Evolutionary conservation across 2,329 filamentous ascomycete genomes (phyloP).

Genomic region (Colletotrichum agaves): DNA sequence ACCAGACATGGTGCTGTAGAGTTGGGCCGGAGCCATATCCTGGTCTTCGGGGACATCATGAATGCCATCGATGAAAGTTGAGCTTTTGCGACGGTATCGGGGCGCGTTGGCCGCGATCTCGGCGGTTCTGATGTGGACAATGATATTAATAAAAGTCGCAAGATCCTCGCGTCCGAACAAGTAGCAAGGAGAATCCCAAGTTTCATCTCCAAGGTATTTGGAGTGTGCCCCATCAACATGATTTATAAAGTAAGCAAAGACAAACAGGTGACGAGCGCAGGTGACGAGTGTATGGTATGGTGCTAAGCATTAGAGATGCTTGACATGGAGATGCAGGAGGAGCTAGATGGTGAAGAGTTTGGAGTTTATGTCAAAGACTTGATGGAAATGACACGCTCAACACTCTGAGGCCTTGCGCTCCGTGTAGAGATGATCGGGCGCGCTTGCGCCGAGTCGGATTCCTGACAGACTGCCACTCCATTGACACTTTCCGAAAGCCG

Average conservation of each 20-base stretch:
- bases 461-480: no score
- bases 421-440: no score
- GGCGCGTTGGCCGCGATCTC: conserved; percentile 92
- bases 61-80: conserved; percentile 96
- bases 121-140: conserved; percentile 71
- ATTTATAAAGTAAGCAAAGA: not conserved
- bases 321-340: no score
- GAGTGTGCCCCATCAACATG: not conserved
- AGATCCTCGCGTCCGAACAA: not conserved
- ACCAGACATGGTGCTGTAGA: conserved; percentile 98
- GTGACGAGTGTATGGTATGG: no score
- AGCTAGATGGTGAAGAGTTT: no score
- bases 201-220: not conserved
- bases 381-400: no score
- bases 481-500: no score
- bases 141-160: conserved; percentile 43
- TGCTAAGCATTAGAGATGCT: no score
- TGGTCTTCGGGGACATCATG: conserved; percentile 88
- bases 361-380: no score
- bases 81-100: conserved; percentile 90
- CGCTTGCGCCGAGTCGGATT: no score
- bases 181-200: not conserved
- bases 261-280: not conserved
- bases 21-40: conserved; percentile 90
- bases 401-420: no score